A percentile compares a stretch with the other conserved stretches of the same genome.
Evolutionary conservation across 257 asterid genomes (phyloP).

Genomic region (Ajuga chamaepitys): DNA sequence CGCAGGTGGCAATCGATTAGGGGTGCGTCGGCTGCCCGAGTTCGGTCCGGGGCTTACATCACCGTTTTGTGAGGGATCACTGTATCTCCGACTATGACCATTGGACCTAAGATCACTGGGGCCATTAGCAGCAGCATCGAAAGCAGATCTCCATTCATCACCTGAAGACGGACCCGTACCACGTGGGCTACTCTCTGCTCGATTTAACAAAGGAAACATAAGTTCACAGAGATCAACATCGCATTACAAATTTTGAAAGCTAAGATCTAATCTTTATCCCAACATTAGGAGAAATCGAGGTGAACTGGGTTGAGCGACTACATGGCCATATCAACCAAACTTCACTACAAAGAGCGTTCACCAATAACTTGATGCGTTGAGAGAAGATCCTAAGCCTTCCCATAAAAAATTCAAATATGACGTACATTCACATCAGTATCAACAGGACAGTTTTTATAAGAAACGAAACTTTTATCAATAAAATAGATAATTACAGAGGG

Average conservation of each 20-base stretch:
- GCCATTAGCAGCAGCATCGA: conserved; percentile 81
- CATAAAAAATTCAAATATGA: too few species aligned
- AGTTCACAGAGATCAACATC: neutral
- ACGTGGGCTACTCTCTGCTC: conserved; percentile 78
- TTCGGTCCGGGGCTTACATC: conserved; percentile 44
- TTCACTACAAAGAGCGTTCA: neutral
- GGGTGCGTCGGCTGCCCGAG: conserved; percentile 81
- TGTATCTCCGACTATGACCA: conserved; percentile 65
- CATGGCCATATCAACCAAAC: neutral
- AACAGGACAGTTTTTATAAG: too few species aligned
- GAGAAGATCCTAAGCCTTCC: neutral
- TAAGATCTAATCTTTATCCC: too few species aligned
- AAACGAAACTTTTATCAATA: too few species aligned
- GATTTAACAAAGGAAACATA: neutral
- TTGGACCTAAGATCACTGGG: conserved; percentile 51
- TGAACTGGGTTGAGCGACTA: neutral
- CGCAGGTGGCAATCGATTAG: conserved; percentile 85
- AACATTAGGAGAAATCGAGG: too few species aligned
- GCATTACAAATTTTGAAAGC: neutral
- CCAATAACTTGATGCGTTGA: neutral
- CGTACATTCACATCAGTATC: too few species aligned
- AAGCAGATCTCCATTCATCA: conserved; percentile 94
- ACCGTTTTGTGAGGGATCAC: conserved; percentile 78
- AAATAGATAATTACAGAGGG: too few species aligned
- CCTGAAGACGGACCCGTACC: conserved; percentile 63